A percentile compares a stretch with the other conserved stretches of the same genome.
phyloP scores from a whole-genome alignment of 177 flowering plant species.

The Tripterygium wilfordii region DNA sequence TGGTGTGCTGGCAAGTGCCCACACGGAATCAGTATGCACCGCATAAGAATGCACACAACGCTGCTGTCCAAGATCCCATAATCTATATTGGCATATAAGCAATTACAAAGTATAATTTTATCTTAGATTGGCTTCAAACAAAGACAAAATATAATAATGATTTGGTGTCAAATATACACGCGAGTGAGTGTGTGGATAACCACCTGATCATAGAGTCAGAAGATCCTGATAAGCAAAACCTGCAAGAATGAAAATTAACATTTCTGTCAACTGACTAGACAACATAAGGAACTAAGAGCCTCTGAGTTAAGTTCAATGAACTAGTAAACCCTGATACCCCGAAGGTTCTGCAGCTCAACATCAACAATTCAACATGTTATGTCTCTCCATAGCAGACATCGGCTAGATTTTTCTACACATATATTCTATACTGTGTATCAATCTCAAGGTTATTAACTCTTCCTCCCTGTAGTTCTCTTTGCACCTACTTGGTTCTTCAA shows the following conservation, averaged over 20 bases:
- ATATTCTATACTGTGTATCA: no score
- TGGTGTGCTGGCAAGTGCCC: slow-evolving; percentile 99
- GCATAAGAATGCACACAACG: slow-evolving; percentile 97
- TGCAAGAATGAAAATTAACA: slow-evolving; percentile 26
- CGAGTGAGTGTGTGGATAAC: neutral
- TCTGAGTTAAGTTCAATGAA: neutral
- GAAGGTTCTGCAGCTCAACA: no score
- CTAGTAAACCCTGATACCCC: neutral
- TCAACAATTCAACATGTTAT: no score
- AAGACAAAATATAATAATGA: no score
- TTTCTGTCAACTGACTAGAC: neutral
- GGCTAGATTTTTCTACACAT: no score
- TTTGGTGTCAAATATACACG: no score
- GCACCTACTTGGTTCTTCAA: no score
- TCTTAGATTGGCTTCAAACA: neutral
- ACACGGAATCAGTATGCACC: slow-evolving; percentile 97
- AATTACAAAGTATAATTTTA: no score
- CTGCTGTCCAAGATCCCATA: slow-evolving; percentile 99
- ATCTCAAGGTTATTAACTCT: no score
- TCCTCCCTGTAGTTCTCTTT: no score
- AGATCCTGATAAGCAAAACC: slow-evolving; percentile 95
- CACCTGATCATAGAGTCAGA: slow-evolving; percentile 99
- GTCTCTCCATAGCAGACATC: no score
- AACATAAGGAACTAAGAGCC: neutral
- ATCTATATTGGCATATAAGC: no score